Evolutionary conservation across 2,329 filamentous ascomycete species (phyloP), one percentile per base, ranked within the genome.

Genomic region (Zelopaecilomyces penicillatus): DNA sequence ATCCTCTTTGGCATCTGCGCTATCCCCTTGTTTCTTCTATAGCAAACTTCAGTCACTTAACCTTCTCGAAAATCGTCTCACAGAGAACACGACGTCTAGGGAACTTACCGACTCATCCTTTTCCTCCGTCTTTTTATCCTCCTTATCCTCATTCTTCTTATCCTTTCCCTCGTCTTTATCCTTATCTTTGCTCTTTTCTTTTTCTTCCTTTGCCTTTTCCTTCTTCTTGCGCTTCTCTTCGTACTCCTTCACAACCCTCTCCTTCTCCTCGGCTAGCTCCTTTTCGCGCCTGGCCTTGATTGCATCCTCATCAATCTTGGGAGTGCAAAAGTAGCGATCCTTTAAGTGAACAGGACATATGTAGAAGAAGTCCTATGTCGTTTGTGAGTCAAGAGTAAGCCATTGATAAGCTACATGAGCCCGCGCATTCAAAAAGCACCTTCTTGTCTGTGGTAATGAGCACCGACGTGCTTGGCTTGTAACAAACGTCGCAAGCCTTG

Each of bases 401-500:
- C 19, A 6, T 36, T 28, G 5, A 35, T 10, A n/a, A 29, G 30
- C 19, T 36, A 32, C 35, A n/a, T 3, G 19, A 19, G 19, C 19
- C 19, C 19, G 19, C 19, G 19, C 19, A 19, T 19, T 19, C 19
- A 19, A 19, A 3, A 47, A 55, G 51, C 57, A 93, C 90, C 80
- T 91, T 93, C 58, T 87, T 90, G 57, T 94, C 89, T 0, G 86
- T 79, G 6, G 89, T 94, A 54, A 95, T 87, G 44, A 98, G 72
- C 12, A 97, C 91, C 52, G 84, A 94, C 5, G 83, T 80, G 47
- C 83, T 88, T 6, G 86, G 85, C 66, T 93, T 95, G 71, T 84
- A 94, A 73, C 93, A 97, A 51, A 97, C 80, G 65, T 88, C 85
- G 66, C 93, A 98, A 41, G 87, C 74, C 65, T 87, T 95, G 9